These are phyloP conservation scores for Salvia hispanica DNA, from an alignment of 257 asterid genomes.

Conservation along the genomic window DNA sequence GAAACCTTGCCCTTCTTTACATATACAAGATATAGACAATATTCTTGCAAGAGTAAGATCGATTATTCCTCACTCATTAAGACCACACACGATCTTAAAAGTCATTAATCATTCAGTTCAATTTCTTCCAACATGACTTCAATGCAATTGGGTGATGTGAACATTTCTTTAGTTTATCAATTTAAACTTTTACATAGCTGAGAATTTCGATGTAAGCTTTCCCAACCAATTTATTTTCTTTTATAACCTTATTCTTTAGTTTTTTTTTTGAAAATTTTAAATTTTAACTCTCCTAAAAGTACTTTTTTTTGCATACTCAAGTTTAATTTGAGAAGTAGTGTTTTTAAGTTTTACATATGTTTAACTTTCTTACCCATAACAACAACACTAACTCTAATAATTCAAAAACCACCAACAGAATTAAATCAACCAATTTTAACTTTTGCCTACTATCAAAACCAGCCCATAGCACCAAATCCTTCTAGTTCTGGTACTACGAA, in stretches of 20 bases:
- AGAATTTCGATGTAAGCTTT: too few species aligned
- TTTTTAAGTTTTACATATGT: not conserved
- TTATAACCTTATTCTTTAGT: too few species aligned
- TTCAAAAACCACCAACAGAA: not conserved
- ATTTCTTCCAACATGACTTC: not conserved
- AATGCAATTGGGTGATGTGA: not conserved
- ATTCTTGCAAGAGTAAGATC: slow-evolving; percentile 12
- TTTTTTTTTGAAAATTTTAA: too few species aligned
- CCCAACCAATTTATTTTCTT: too few species aligned
- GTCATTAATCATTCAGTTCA: not conserved
- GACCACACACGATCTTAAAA: not conserved
- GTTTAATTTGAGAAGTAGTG: too few species aligned
- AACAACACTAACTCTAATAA: not conserved
- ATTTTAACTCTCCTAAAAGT: too few species aligned
- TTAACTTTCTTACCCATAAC: not conserved
- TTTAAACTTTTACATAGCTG: too few species aligned
- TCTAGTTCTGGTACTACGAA: too few species aligned
- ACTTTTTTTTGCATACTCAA: too few species aligned
- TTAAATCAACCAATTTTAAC: not conserved
- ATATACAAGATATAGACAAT: not conserved
- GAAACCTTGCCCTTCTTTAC: slow-evolving; percentile 7
- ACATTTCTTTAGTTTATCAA: too few species aligned
- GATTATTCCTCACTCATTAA: not conserved
- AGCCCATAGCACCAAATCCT: too few species aligned
- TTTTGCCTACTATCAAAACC: too few species aligned